Conservation (phyloP, 2,329 filamentous ascomycete genomes). For the Coniochaeta prunicola region DNA sequence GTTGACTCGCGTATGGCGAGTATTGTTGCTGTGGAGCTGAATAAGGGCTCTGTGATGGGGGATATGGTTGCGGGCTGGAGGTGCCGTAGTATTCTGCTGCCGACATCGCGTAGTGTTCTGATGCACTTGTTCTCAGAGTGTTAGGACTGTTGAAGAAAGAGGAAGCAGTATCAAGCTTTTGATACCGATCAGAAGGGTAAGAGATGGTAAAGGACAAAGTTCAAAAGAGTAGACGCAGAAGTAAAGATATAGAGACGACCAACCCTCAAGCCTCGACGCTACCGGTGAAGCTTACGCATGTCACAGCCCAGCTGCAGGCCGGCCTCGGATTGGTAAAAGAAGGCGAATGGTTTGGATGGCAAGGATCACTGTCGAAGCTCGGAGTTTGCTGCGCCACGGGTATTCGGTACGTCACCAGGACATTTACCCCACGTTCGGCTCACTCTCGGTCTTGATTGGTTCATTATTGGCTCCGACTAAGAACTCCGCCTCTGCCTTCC, state of each 20-base stretch:
- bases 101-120: not conserved
- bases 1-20: not conserved
- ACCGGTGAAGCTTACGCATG: not conserved
- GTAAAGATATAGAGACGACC: not conserved
- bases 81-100: conserved; percentile 2
- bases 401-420: not conserved
- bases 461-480: not conserved
- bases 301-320: not conserved
- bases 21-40: not conserved
- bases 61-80: not conserved
- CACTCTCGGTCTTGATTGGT: not conserved
- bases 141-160: not conserved
- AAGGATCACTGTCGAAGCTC: not conserved
- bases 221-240: not conserved
- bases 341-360: not conserved
- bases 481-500: not conserved
- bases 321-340: not conserved
- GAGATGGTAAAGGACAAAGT: not conserved
- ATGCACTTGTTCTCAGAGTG: not conserved
- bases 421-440: not conserved
- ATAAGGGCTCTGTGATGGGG: not conserved
- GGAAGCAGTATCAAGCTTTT: not conserved
- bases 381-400: not conserved
- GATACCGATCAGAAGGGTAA: not conserved
- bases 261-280: not conserved